phyloP scores from a whole-genome alignment of 257 asterid genomes.

The Eucommia ulmoides region DNA sequence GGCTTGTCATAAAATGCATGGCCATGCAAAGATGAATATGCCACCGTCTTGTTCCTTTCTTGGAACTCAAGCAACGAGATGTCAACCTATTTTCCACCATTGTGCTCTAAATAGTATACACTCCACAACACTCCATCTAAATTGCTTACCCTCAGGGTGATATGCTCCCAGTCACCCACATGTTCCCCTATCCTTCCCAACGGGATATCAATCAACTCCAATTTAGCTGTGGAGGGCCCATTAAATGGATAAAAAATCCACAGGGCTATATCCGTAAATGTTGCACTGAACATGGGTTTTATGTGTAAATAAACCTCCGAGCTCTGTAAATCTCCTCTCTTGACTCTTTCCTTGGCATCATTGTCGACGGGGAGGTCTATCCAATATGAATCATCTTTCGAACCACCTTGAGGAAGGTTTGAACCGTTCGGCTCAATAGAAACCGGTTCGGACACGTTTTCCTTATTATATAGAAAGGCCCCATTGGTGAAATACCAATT shows the following conservation, averaged over 20 bases:
- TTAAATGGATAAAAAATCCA: conserved; percentile 86
- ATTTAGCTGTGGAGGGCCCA: conserved; percentile 61
- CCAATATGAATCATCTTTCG: conserved; percentile 63
- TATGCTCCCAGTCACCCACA: conserved; percentile 86
- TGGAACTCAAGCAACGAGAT: conserved; percentile 36
- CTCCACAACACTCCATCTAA: conserved; percentile 50
- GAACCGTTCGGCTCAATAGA: conserved; percentile 33
- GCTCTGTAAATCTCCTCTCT: conserved; percentile 35
- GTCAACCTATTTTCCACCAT: conserved; percentile 47
- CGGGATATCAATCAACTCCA: conserved; percentile 34
- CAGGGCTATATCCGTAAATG: conserved; percentile 45
- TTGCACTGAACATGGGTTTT: conserved; percentile 65
- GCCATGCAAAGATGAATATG: conserved; percentile 59
- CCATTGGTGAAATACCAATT: conserved; percentile 71
- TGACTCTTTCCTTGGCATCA: conserved; percentile 32
- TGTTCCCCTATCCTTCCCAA: conserved; percentile 65
- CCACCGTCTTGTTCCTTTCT: conserved; percentile 38
- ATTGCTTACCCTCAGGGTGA: conserved; percentile 69
- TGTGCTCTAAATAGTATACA: conserved; percentile 56
- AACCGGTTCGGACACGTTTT: conserved; percentile 42
- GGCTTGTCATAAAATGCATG: conserved; percentile 49
- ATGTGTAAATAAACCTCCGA: conserved; percentile 41
- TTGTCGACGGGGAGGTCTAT: conserved; percentile 48
- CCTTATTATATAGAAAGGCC: conserved; percentile 46
- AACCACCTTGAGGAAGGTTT: conserved; percentile 69